Base-by-base conservation (phyloP, 2,329 filamentous ascomycete genomes). In the Phaeomoniella chlamydospora region DNA sequence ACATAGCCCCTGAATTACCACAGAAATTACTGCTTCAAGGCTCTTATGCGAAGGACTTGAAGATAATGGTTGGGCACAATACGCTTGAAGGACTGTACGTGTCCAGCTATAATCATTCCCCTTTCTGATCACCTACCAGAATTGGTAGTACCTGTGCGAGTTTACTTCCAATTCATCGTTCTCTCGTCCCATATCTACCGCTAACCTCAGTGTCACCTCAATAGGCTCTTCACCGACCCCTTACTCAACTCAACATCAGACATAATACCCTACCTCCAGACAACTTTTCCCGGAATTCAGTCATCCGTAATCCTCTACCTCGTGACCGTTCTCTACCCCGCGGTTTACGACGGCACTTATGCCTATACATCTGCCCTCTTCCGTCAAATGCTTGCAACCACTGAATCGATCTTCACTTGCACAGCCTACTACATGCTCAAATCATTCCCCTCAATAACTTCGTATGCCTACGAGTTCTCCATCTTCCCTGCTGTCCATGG, bases 401-500 rank as follows among this genome's bases (percentile, higher is more conserved):
- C 56, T 3, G 71, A 74, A 39, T 43, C 49, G 3, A 44, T 53
- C 37, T 65, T 70, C 44, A 52, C 53, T 30, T 74, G 70, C 58
- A 72, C 72, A 48, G 66, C 65, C 5, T 58, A 65, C 48, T 71
- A 64, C 45, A 53, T 74, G 15, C 61, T 64, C 43, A 59, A 56
- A 4, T 69, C 64, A 3, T 70, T 57, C 51, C 39, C 53, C 10
- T 68, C 69, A 43, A 42, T 64, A 18, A 67, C n/a, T n/a, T n/a
- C 67, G 0, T 70, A 67, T 47, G 56, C 60, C 0, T 74, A 74
- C 46, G 50, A 64, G 34, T 74, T 73, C 47, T 59, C 57, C 30
- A 56, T 73, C 1, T 61, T 63, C 0, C 70, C 70, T 0, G 69
- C 58, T 3, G 46, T 72, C 12, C 71, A 74, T 45, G 68, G 66